Percentiles rank a stretch among this genome's conserved stretches.
Conservation (phyloP, 345 rosid species). For the Salix purpurea region DNA sequence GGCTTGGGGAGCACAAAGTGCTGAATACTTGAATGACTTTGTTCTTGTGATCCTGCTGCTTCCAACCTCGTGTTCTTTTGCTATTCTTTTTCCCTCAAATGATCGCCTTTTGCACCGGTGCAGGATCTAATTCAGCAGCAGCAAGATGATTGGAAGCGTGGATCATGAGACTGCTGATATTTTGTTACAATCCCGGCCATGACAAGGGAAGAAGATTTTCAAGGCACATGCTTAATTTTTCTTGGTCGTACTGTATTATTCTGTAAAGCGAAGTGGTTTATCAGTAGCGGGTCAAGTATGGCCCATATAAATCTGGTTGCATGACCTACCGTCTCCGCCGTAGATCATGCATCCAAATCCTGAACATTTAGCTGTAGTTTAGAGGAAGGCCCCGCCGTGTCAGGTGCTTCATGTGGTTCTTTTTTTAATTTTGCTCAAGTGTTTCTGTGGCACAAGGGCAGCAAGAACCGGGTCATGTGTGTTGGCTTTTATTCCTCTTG, state of each 20-base stretch:
- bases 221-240: not conserved
- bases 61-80: not conserved
- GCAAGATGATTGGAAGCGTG: not conserved
- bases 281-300: not conserved
- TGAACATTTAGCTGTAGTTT: not conserved
- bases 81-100: not conserved
- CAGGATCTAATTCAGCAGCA: conserved; percentile 9
- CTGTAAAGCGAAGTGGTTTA: not conserved
- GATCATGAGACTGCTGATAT: not conserved
- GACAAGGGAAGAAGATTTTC: not conserved
- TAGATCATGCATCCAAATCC: not conserved
- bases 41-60: not conserved
- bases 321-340: not conserved
- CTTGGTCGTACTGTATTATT: not conserved
- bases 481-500: not conserved
- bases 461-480: not conserved
- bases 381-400: too few species aligned
- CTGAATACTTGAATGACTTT: not conserved
- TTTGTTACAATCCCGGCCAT: not conserved
- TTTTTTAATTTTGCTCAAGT: too few species aligned
- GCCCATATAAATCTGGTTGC: not conserved
- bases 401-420: too few species aligned
- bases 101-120: not conserved
- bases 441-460: not conserved
- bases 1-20: not conserved